phyloP scores from a whole-genome alignment of 108 stramenopile genomes.

The Skeletonema marinoi region DNA sequence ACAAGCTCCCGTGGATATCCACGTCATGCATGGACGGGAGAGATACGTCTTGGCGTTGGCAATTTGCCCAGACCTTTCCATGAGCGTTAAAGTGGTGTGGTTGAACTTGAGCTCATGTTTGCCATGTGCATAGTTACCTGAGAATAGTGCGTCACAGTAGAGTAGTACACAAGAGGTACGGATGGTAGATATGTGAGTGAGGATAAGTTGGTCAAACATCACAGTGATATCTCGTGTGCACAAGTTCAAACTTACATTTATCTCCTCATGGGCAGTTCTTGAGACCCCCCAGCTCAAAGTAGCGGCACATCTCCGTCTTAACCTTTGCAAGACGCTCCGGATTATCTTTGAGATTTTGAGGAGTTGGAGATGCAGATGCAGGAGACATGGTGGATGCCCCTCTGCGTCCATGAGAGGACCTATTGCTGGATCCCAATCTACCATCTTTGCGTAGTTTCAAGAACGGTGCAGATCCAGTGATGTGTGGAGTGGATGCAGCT shows the following conservation, averaged over 20 bases:
- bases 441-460: not conserved
- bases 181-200: not conserved
- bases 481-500: not conserved
- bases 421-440: not conserved
- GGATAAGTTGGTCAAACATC: not conserved
- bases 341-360: constrained; percentile 61
- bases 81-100: constrained; percentile 57
- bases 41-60: constrained; percentile 74
- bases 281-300: constrained; percentile 40
- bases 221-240: too few relatives aligned
- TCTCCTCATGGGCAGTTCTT: constrained; percentile 27
- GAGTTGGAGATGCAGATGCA: constrained; percentile 9
- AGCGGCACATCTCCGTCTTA: constrained; percentile 90
- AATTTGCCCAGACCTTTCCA: constrained; percentile 67
- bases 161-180: not conserved
- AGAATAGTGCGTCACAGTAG: not conserved
- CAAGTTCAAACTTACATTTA: constrained; percentile 8
- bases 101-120: constrained; percentile 86
- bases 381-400: not conserved
- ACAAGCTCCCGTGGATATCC: constrained; percentile 86
- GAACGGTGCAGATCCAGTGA: not conserved
- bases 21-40: constrained; percentile 79
- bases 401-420: not conserved
- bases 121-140: constrained; percentile 88
- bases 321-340: constrained; percentile 69